phyloP scores from a whole-genome alignment of 2,329 filamentous ascomycete genomes.

The Fusarium sp. region DNA sequence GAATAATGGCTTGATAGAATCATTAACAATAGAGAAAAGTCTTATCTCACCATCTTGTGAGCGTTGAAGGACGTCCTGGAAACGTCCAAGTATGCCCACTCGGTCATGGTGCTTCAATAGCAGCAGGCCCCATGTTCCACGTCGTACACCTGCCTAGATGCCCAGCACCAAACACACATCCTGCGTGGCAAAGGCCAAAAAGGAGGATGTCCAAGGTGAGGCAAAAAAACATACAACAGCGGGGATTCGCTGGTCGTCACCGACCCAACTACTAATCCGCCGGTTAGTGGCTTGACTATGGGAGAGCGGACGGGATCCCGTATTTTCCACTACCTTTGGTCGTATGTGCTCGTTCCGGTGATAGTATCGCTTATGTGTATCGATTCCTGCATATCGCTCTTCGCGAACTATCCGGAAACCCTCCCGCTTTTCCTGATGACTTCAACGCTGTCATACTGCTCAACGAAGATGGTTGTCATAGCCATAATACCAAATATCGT shows the following conservation, averaged over 20 bases:
- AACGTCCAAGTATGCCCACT: not conserved
- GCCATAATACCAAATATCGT: not conserved
- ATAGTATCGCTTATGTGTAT: slow-evolving; percentile 3
- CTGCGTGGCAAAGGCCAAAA: slow-evolving; percentile 2
- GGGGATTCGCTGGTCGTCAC: slow-evolving; percentile 41
- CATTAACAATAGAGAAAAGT: slow-evolving; percentile 12
- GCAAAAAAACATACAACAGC: slow-evolving; percentile 41
- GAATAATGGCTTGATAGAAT: slow-evolving; percentile 32
- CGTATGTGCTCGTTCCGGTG: slow-evolving; percentile 21
- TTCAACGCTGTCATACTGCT: not conserved
- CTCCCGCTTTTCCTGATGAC: slow-evolving; percentile 24
- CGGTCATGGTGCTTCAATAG: slow-evolving; percentile 1
- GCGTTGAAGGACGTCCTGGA: not conserved
- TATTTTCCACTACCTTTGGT: slow-evolving; percentile 43
- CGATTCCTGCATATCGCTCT: not conserved
- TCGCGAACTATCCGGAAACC: slow-evolving; percentile 4
- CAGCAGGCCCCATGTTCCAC: slow-evolving; percentile 3
- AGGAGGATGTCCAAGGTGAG: not conserved
- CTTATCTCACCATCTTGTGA: not conserved
- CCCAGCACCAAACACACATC: not conserved
- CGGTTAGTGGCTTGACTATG: slow-evolving; percentile 37
- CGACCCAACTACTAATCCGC: slow-evolving; percentile 41
- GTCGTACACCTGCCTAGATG: not conserved
- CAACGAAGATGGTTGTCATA: not conserved
- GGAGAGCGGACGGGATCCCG: slow-evolving; percentile 42